A percentile compares a stretch with the other conserved stretches of the same genome.
Conservation (phyloP, 805 yeast genomes). For the Peterozyma xylosa region DNA sequence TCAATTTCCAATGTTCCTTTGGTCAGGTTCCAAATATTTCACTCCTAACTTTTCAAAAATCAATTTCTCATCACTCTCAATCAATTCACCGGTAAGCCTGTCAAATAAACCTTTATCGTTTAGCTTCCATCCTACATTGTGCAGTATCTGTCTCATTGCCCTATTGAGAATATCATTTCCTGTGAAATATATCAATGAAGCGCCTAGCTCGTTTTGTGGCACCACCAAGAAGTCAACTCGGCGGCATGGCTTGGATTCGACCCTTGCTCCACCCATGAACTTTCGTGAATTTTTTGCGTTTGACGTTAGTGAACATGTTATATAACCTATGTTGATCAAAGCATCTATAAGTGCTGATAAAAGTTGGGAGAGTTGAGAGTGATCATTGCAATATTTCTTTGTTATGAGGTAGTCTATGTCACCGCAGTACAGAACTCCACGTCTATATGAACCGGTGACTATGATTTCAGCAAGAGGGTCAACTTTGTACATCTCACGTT, state of each 20-base stretch:
- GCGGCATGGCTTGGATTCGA: conserved; percentile 31
- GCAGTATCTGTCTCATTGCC: conserved; percentile 33
- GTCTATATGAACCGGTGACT: conserved; percentile 45
- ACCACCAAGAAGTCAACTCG: conserved; percentile 45
- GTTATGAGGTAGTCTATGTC: conserved; percentile 48
- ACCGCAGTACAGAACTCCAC: conserved; percentile 39
- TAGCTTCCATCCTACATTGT: conserved; percentile 25
- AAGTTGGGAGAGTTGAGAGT: conserved; percentile 10
- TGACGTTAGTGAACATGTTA: conserved; percentile 13
- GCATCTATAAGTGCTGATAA: conserved; percentile 10
- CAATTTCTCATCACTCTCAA: conserved; percentile 36
- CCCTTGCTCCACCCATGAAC: conserved; percentile 28
- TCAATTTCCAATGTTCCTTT: conserved; percentile 16
- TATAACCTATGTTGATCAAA: conserved; percentile 11
- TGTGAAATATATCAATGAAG: conserved; percentile 42
- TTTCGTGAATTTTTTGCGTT: conserved; percentile 13
- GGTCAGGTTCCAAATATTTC: conserved; percentile 23
- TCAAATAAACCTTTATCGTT: conserved; percentile 37
- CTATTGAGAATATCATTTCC: conserved; percentile 49
- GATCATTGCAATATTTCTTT: conserved; percentile 20
- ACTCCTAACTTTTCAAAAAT: conserved; percentile 39
- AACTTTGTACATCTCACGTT: conserved; percentile 15
- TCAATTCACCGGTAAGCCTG: conserved; percentile 6
- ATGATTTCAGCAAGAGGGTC: conserved; percentile 27
- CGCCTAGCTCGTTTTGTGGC: conserved; percentile 37